These are phyloP conservation scores for Aspergillus sclerotialis DNA, from an alignment of 2,329 filamentous ascomycete species.

Conservation along the genomic window DNA sequence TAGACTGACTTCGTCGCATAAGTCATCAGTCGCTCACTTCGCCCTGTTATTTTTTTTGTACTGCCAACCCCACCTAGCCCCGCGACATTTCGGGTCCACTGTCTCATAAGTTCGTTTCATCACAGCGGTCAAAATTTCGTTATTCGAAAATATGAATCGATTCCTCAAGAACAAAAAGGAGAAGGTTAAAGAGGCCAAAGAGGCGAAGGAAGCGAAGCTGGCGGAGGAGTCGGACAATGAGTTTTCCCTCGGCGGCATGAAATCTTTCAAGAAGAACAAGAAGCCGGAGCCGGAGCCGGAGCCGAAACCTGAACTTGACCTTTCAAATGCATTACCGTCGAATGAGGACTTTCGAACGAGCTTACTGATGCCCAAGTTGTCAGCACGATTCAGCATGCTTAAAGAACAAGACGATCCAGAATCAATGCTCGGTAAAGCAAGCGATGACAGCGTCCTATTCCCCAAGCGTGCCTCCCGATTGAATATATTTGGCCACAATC, in stretches of 20 bases:
- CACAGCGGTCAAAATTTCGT: too few relatives aligned
- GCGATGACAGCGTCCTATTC: slow-evolving; percentile 85
- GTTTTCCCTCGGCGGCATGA: slow-evolving; percentile 26
- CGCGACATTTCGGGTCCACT: too few relatives aligned
- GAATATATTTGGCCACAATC: slow-evolving; percentile 60
- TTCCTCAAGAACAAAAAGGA: slow-evolving; percentile 36
- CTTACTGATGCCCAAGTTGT: slow-evolving; percentile 89
- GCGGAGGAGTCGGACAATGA: slow-evolving; percentile 36
- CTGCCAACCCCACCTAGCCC: too few relatives aligned
- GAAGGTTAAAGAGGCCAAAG: slow-evolving; percentile 16
- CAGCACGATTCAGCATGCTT: slow-evolving; percentile 93
- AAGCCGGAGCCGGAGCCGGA: slow-evolving; percentile 47
- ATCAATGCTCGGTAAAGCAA: slow-evolving; percentile 85
- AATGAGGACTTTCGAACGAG: slow-evolving; percentile 91
- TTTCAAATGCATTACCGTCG: slow-evolving; percentile 67
- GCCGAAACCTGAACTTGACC: slow-evolving; percentile 55
- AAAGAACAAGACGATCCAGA: slow-evolving; percentile 88
- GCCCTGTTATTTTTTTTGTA: too few relatives aligned
- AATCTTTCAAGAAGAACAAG: slow-evolving; percentile 46
- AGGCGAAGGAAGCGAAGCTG: neutral
- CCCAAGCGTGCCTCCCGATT: slow-evolving; percentile 75
- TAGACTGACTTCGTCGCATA: too few relatives aligned
- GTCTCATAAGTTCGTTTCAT: too few relatives aligned
- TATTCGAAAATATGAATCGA: slow-evolving; percentile 28
- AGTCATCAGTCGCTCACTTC: too few relatives aligned